Evolutionary conservation across 495 filamentous ascomycete genomes (phyloP).

Genomic region (Penicillium tannophilum): DNA sequence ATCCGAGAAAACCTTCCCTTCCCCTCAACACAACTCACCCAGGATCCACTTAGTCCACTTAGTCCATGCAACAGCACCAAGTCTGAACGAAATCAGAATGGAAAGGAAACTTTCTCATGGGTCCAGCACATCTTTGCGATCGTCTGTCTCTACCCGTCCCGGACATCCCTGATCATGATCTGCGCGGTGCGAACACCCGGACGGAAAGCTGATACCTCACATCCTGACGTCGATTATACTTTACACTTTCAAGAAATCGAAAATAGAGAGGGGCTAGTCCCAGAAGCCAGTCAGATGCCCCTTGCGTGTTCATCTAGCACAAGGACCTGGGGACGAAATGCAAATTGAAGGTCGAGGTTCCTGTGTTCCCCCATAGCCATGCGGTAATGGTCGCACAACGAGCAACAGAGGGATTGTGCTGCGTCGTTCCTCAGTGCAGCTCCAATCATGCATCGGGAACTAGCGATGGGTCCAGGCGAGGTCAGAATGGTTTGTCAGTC

Average conservation of each 20-base stretch:
- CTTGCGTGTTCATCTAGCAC: slow-evolving; percentile 12
- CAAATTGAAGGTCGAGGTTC: neutral
- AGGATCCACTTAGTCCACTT: neutral
- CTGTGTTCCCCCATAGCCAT: slow-evolving; percentile 11
- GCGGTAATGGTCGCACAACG: slow-evolving; percentile 16
- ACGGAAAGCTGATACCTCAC: slow-evolving; percentile 25
- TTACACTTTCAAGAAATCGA: slow-evolving; percentile 2
- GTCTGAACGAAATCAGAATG: neutral
- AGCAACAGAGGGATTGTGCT: slow-evolving; percentile 12
- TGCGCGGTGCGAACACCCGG: slow-evolving; percentile 13
- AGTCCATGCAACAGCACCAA: neutral
- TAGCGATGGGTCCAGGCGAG: slow-evolving; percentile 9
- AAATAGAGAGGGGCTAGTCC: slow-evolving; percentile 6
- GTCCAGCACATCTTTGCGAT: slow-evolving; percentile 18
- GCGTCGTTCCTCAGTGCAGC: slow-evolving; percentile 1
- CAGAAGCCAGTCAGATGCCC: slow-evolving; percentile 11
- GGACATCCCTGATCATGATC: slow-evolving; percentile 26
- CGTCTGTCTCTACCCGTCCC: slow-evolving; percentile 22
- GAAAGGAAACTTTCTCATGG: neutral
- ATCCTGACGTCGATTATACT: slow-evolving; percentile 22
- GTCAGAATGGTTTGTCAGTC: slow-evolving; percentile 21
- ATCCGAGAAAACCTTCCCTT: neutral
- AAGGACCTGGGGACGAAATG: neutral
- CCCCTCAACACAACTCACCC: neutral
- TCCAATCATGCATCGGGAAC: slow-evolving; percentile 14